Conservation (phyloP, 192 early-diverging fungal genomes). For the Podila verticillata region DNA sequence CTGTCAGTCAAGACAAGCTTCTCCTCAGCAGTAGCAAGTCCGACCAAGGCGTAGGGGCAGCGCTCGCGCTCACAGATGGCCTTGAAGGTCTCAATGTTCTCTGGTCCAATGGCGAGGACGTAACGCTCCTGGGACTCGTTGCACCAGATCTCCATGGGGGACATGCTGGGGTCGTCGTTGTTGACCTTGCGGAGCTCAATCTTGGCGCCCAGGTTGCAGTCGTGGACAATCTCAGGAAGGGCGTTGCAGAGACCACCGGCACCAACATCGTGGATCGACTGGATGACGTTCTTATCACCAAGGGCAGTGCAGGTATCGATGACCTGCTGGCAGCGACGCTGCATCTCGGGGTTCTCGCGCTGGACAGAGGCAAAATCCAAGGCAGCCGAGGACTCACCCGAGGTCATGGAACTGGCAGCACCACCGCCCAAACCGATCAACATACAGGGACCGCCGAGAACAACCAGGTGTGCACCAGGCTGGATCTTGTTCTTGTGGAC, state of each 20-base stretch:
- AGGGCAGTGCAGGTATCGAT: constrained; percentile 92
- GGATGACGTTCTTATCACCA: constrained; percentile 85
- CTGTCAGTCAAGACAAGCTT: constrained; percentile 84
- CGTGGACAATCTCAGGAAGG: constrained; percentile 97
- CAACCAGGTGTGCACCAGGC: constrained; percentile 83
- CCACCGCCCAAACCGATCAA: constrained; percentile 99
- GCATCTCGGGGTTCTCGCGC: constrained; percentile 99
- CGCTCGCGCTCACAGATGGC: constrained; percentile 89
- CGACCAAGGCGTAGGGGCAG: constrained; percentile 91
- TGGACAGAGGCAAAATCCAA: constrained; percentile 99
- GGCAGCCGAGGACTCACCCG: constrained; percentile 85
- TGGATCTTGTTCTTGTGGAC: constrained; percentile 88
- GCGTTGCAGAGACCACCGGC: constrained; percentile 99
- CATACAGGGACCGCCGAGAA: constrained; percentile 97
- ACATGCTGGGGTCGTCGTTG: constrained; percentile 91
- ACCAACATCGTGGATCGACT: constrained; percentile 98
- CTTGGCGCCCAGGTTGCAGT: constrained; percentile 87
- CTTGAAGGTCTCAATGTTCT: constrained; percentile 74
- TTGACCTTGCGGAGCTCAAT: constrained; percentile 94
- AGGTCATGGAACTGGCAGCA: constrained; percentile 95
- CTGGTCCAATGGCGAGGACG: constrained; percentile 88
- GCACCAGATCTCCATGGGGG: constrained; percentile 99
- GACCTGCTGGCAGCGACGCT: constrained; percentile 96
- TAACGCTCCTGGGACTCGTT: constrained; percentile 99
- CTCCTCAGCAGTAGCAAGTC: constrained; percentile 85